Base-by-base conservation (phyloP, 495 filamentous ascomycete genomes). In the Aspergillus avenaceus region DNA sequence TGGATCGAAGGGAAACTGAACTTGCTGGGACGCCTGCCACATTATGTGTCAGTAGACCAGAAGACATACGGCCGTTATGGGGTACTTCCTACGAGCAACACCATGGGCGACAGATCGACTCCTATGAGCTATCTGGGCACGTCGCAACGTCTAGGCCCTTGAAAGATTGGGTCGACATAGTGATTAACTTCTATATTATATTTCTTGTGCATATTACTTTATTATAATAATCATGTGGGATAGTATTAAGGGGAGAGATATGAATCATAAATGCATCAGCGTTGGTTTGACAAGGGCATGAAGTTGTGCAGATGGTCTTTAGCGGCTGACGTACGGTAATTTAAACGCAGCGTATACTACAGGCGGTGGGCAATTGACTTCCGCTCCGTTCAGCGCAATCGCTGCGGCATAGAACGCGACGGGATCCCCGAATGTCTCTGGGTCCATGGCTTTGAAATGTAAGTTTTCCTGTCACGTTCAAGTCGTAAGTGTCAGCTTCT, bases 31-130 rank as follows among this genome's bases (percentile, higher is more conserved):
- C 76, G 88, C 49, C 67, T 96, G 29, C 90, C 91, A 13, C 86
- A 92, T 67, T 97, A 95, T 59, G 84, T 97, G 13, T 91, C 86
- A 16, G 82, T 97, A 11, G 91, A 97, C 60, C 91, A 96, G 63
- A 95, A 95, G 79, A 95, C 87, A n/a, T 95, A 90, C 60, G 91
- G 91, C n/a, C 79, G 91, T 41, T 95, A 92, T 61, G 91, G 91
- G 0, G 88, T 97, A 14, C 71, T 97, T 18, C 91, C 91, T 2
- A 81, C 82, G 0, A 74, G 72, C 24, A 74, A 62, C 18, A 36
- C 62, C 4, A 54, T 50, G 21, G 62, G 55, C n/a, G 77, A 77
- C 41, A 61, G 64, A 34, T 64, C 66, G 42, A 72, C 78, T n/a
- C 74, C 81, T 0, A 67, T 86, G 70, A 78, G 73, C 41, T 79